Conservation (phyloP, 495 filamentous ascomycete genomes). For the Chaetomium fimeti region DNA sequence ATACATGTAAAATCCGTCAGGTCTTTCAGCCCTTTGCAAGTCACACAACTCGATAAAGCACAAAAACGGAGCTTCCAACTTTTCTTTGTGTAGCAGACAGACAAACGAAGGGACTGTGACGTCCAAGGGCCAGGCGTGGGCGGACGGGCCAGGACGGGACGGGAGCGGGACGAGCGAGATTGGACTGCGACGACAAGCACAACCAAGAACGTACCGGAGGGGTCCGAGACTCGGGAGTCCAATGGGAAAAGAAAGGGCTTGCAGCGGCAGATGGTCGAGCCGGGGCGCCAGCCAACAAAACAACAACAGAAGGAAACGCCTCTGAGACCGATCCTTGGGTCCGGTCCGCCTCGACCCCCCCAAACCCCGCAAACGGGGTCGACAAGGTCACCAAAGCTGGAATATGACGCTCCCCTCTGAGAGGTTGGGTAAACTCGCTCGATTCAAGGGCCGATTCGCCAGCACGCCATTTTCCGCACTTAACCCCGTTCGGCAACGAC, state of each 20-base stretch:
- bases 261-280: conserved; percentile 3
- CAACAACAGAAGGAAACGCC: not conserved
- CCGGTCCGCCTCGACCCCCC: not conserved
- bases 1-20: not conserved
- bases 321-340: not conserved
- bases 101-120: not conserved
- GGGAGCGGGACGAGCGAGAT: conserved; percentile 19
- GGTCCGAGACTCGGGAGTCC: conserved; percentile 11
- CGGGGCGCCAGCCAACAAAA: not conserved
- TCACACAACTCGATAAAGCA: not conserved
- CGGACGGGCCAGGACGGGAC: conserved; percentile 15
- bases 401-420: conserved; percentile 1
- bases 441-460: not conserved
- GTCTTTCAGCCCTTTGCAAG: not conserved
- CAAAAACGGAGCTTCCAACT: not conserved
- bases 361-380: not conserved
- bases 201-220: conserved; percentile 3
- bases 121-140: not conserved
- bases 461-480: conserved; percentile 4
- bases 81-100: not conserved
- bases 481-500: conserved; percentile 13
- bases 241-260: not conserved
- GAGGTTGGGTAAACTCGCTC: conserved; percentile 5
- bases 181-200: conserved; percentile 11
- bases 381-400: not conserved